These are phyloP conservation scores for Nematocida sp. DNA, from an alignment of 371 early-diverging fungal species.

Conservation along the genomic window DNA sequence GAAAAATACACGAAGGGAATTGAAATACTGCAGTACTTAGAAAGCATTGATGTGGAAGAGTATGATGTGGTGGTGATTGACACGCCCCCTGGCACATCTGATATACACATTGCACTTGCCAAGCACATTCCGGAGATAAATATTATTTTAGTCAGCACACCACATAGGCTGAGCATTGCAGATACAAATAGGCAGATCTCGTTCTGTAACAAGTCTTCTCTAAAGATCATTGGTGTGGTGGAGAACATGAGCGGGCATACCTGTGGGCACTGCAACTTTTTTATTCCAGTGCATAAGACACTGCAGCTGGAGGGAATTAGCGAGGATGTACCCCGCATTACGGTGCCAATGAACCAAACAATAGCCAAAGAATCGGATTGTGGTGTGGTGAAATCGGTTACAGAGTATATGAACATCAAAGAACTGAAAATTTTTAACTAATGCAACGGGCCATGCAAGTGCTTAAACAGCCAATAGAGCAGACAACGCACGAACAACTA, in stretches of 20 bases:
- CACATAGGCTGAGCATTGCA: slow-evolving; percentile 65
- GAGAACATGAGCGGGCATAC: slow-evolving; percentile 69
- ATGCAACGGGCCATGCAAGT: slow-evolving; percentile 5
- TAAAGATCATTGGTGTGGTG: slow-evolving; percentile 66
- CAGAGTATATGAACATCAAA: not conserved
- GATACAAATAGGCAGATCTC: slow-evolving; percentile 67
- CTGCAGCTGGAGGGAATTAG: slow-evolving; percentile 1
- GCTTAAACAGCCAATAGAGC: slow-evolving; percentile 16
- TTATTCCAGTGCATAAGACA: slow-evolving; percentile 54
- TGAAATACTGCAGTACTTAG: slow-evolving; percentile 47
- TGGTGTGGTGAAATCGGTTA: not conserved
- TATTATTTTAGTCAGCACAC: slow-evolving; percentile 68
- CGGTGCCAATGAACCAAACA: slow-evolving; percentile 20
- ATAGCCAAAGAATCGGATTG: slow-evolving; percentile 43
- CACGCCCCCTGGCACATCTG: slow-evolving; percentile 70
- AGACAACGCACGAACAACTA: not conserved
- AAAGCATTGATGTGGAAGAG: slow-evolving; percentile 28
- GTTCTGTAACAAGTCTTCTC: slow-evolving; percentile 67
- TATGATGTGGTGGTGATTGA: slow-evolving; percentile 67
- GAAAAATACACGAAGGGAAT: slow-evolving; percentile 44
- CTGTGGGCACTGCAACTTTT: slow-evolving; percentile 58
- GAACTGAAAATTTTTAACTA: slow-evolving; percentile 30
- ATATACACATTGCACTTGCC: slow-evolving; percentile 67
- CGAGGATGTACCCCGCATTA: slow-evolving; percentile 2
- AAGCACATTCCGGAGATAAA: slow-evolving; percentile 55